Evolutionary conservation across 2,329 filamentous ascomycete species (phyloP).

Genomic region (Geosmithia morbida): DNA sequence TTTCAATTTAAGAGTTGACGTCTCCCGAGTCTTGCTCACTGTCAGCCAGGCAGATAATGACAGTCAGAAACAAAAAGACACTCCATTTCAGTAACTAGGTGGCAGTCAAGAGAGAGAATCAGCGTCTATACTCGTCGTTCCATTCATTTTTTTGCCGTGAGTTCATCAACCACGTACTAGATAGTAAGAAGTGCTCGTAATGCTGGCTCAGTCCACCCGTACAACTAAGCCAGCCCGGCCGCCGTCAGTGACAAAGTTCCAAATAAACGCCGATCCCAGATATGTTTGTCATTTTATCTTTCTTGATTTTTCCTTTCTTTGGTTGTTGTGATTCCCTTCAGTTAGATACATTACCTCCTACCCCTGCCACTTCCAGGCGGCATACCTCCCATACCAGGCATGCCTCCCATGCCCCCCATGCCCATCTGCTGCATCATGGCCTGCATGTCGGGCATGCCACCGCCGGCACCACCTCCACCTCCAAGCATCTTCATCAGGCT

Average conservation of each 20-base stretch:
- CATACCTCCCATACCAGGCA: conserved; percentile 15
- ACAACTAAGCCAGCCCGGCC: neutral
- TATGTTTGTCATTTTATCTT: neutral
- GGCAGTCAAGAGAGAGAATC: too few relatives aligned
- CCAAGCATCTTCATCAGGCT: conserved; percentile 88
- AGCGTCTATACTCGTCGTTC: too few relatives aligned
- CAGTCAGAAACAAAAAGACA: too few relatives aligned
- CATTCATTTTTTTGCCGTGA: neutral
- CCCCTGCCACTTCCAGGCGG: conserved; percentile 14
- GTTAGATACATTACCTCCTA: conserved; percentile 9
- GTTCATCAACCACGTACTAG: neutral
- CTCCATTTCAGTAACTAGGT: too few relatives aligned
- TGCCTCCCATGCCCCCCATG: conserved; percentile 43
- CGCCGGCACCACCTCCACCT: conserved; percentile 46
- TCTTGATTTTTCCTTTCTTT: neutral
- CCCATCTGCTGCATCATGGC: conserved; percentile 66
- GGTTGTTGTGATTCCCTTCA: neutral
- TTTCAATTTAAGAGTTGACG: too few relatives aligned
- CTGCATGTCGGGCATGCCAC: conserved; percentile 54
- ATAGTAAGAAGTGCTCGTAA: neutral
- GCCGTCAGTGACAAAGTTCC: neutral
- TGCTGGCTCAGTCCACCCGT: neutral
- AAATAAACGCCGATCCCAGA: neutral
- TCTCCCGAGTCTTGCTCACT: too few relatives aligned
- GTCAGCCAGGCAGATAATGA: too few relatives aligned